Evolutionary conservation across 2,329 filamentous ascomycete species (phyloP).

Genomic region (Colletotrichum plurivorum): DNA sequence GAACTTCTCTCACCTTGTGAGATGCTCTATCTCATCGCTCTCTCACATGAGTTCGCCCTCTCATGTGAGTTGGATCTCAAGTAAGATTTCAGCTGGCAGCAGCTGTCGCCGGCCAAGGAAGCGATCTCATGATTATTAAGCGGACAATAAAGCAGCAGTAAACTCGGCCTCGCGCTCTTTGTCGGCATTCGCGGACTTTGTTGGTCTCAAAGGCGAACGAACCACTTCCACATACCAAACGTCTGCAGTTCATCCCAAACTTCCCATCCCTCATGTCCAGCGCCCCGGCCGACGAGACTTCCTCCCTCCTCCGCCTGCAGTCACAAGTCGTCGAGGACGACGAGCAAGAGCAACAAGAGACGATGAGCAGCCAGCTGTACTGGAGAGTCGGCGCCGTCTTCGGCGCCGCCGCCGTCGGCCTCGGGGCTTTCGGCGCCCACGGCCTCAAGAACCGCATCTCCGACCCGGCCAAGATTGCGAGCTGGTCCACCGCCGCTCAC

Average conservation of each 20-base stretch:
- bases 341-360: constrained; percentile 23
- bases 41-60: too few species aligned
- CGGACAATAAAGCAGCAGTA: background rate
- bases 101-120: background rate
- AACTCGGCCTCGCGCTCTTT: constrained; percentile 4
- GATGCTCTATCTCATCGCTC: background rate
- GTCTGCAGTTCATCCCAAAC: background rate
- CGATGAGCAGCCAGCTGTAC: constrained; percentile 55
- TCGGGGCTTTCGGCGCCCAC: constrained; percentile 79
- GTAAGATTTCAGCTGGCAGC: background rate
- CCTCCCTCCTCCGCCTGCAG: constrained; percentile 13
- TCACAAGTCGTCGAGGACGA: background rate
- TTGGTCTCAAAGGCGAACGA: background rate
- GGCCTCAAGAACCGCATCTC: constrained; percentile 73
- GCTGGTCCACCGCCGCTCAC: constrained; percentile 75
- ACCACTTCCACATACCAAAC: background rate
- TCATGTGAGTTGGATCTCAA: too few species aligned
- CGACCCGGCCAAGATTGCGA: constrained; percentile 71
- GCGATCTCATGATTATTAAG: constrained; percentile 16
- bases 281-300: constrained; percentile 8
- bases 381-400: constrained; percentile 75
- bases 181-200: constrained; percentile 13
- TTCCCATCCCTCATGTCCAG: constrained; percentile 23
- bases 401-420: constrained; percentile 71
- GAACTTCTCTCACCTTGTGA: too few species aligned